Percentiles rank a stretch among this genome's conserved stretches.
phyloP scores from a whole-genome alignment of 129 eudicot genomes.

The Artemisia annua region DNA sequence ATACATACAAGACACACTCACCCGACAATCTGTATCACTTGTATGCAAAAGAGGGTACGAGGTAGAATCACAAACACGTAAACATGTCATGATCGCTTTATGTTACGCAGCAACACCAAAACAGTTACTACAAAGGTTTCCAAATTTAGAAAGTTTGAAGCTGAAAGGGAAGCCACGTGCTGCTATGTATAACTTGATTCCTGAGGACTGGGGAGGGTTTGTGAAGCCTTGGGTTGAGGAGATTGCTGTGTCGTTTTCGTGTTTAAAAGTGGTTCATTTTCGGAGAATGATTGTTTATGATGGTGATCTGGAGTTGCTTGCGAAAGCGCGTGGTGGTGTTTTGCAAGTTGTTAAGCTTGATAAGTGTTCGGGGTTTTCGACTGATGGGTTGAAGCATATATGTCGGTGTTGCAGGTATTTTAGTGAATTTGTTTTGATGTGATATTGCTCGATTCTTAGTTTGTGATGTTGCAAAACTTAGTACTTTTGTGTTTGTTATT shows the following conservation, averaged over 20 bases:
- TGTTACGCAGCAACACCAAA: constrained; percentile 71
- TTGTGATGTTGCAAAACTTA: too few species aligned
- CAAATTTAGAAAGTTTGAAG: constrained; percentile 57
- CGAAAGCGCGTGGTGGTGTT: constrained; percentile 44
- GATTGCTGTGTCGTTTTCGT: constrained; percentile 40
- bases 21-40: constrained; percentile 63
- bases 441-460: too few species aligned
- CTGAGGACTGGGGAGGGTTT: constrained; percentile 90
- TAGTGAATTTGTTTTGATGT: too few species aligned
- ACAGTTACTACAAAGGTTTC: constrained; percentile 54
- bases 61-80: constrained; percentile 64
- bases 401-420: constrained; percentile 64
- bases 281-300: constrained; percentile 80
- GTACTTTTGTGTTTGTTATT: too few species aligned
- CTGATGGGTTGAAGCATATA: constrained; percentile 62
- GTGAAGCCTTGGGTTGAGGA: constrained; percentile 78
- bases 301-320: constrained; percentile 60
- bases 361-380: constrained; percentile 74
- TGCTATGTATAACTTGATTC: constrained; percentile 80
- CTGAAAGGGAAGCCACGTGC: constrained; percentile 95
- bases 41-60: constrained; percentile 64
- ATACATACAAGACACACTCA: constrained; percentile 65
- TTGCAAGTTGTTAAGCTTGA: constrained; percentile 68
- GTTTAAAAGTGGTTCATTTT: constrained; percentile 62
- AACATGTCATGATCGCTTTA: constrained; percentile 78